Base-by-base conservation (phyloP, 192 early-diverging fungal species). In the Allomyces macrogynus region DNA sequence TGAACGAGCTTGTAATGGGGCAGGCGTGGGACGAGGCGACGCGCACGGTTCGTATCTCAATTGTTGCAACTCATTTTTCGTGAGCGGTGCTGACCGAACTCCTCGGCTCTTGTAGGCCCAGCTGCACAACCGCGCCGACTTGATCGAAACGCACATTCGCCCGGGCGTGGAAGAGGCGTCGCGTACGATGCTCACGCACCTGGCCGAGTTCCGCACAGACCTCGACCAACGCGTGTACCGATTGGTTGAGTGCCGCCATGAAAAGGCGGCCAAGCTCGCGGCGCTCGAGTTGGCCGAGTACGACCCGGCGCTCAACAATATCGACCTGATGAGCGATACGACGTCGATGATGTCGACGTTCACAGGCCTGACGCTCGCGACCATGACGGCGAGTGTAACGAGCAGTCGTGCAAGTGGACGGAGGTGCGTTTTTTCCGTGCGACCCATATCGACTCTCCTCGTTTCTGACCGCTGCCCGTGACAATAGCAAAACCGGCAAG, bases 291-390 rank as follows among this genome's bases (percentile, higher is more conserved):
- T 16, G 24, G 24, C 16, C 60, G 25, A 14, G 49, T 32, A 83
- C 57, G 86, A 87, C 54, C 69, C 69, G 18, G 14, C 75, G 23
- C 67, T 89, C n/a, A 88, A 93, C 64, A 86, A 90, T 70, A 78
- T 95, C 14, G 95, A 98, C 70, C 84, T 93, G 77, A 85, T 93
- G 77, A 93, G 93, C 0, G 95, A 98, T 70, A 94, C 95, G 8
- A 87, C 89, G 5, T 92, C 90, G 7, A 91, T 95, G 89, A 86
- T 85, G 23, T 93, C 89, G 67, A 81, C 84, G 62, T 87, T 89
- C 67, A 94, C 87, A 61, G 81, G 85, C 12, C 87, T 86, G 65
- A 90, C 89, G 9, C 76, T 69, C 9, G 80, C 84, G 10, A 78
- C 81, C 42, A 79, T 83, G 23, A 75, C 82, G 24, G 70, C 81